Conservation (phyloP, 2,329 filamentous ascomycete genomes). For the Aphanoascus verrucosus region DNA sequence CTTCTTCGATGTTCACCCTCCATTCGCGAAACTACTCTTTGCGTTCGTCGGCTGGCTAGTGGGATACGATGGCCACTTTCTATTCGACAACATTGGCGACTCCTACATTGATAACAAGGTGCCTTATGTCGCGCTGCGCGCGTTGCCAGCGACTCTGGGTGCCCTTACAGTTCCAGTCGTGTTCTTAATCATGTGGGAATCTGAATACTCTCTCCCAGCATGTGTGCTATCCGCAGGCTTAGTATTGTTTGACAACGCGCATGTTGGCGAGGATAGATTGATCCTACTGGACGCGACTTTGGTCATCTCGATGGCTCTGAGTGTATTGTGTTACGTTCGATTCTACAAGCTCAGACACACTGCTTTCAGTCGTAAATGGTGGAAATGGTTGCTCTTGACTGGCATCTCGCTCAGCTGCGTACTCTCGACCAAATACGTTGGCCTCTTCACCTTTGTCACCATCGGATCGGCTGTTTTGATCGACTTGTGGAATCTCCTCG, state of each 20-base stretch:
- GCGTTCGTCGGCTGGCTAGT: slow-evolving; percentile 95
- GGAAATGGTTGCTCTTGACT: slow-evolving; percentile 97
- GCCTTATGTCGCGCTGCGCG: slow-evolving; percentile 90
- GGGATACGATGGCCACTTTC: slow-evolving; percentile 91
- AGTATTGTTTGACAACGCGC: slow-evolving; percentile 91
- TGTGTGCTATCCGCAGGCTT: slow-evolving; percentile 77
- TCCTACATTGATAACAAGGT: slow-evolving; percentile 96
- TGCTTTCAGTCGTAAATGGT: slow-evolving; percentile 92
- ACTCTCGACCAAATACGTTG: slow-evolving; percentile 97
- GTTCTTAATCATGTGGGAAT: slow-evolving; percentile 99
- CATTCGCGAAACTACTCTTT: slow-evolving; percentile 95
- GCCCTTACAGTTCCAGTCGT: slow-evolving; percentile 87
- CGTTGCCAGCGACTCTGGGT: slow-evolving; percentile 82
- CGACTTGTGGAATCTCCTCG: slow-evolving; percentile 87
- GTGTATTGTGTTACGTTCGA: slow-evolving; percentile 84
- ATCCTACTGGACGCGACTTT: slow-evolving; percentile 92
- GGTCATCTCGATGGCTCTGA: slow-evolving; percentile 92
- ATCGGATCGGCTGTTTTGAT: slow-evolving; percentile 89
- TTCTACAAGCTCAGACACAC: slow-evolving; percentile 93
- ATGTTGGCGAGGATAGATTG: slow-evolving; percentile 89
- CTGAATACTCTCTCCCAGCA: slow-evolving; percentile 88
- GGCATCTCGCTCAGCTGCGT: slow-evolving; percentile 92
- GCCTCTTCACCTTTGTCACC: slow-evolving; percentile 90
- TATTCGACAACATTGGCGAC: slow-evolving; percentile 98
- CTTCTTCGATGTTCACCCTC: slow-evolving; percentile 99